Percentiles rank a stretch among this genome's conserved stretches.
phyloP scores from a whole-genome alignment of 2,329 filamentous ascomycete genomes.

The Celoporthe dispersa region DNA sequence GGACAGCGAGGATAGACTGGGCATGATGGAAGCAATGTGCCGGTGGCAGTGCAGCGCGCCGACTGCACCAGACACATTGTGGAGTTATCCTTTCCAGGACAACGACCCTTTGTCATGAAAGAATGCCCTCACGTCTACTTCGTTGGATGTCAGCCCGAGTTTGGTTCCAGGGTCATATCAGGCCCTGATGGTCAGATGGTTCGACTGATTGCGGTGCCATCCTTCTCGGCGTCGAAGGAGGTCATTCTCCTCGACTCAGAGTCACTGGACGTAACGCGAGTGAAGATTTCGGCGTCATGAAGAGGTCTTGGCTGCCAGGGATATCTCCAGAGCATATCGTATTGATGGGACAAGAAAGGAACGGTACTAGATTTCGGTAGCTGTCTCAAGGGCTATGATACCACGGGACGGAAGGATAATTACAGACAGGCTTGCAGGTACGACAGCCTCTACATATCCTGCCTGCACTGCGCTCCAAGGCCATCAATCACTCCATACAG shows the following conservation, averaged over 20 bases:
- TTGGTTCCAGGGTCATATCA: slow-evolving; percentile 72
- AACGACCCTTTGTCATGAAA: slow-evolving; percentile 85
- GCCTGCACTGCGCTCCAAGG: neutral
- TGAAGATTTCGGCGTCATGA: slow-evolving; percentile 59
- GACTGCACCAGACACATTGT: slow-evolving; percentile 93
- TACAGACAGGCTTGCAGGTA: neutral
- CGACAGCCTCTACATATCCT: neutral
- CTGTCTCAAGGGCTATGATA: slow-evolving; percentile 18
- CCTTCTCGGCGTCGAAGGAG: slow-evolving; percentile 77
- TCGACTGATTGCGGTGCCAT: slow-evolving; percentile 80
- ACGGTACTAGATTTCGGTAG: neutral
- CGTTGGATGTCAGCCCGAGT: slow-evolving; percentile 80
- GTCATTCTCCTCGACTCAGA: slow-evolving; percentile 85
- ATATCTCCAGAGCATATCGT: neutral
- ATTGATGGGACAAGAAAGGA: slow-evolving; percentile 1
- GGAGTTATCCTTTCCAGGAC: slow-evolving; percentile 96
- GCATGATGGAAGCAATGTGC: slow-evolving; percentile 93
- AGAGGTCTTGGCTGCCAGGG: slow-evolving; percentile 4
- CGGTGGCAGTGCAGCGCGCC: slow-evolving; percentile 90
- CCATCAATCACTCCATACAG: neutral
- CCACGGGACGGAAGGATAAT: slow-evolving; percentile 11
- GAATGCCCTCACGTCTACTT: slow-evolving; percentile 91
- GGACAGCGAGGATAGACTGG: slow-evolving; percentile 73
- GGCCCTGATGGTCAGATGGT: slow-evolving; percentile 72
- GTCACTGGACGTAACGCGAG: slow-evolving; percentile 75